Percentiles rank a stretch among this genome's conserved stretches.
Evolutionary conservation across 768 basidiomycete species (phyloP).

Genomic region (Russula ochroleuca): DNA sequence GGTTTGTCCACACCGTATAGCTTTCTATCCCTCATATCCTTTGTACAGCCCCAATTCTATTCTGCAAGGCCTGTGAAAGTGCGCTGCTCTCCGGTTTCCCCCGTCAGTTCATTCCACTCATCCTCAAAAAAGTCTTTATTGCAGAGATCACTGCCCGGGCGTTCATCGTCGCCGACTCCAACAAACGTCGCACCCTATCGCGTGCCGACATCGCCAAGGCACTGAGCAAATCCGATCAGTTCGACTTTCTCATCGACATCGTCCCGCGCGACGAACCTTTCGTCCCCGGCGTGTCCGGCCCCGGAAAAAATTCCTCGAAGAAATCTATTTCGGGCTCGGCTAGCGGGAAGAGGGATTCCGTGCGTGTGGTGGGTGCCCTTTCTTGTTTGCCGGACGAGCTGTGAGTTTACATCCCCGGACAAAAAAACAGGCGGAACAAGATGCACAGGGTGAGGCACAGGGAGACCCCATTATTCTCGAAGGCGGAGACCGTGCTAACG

Average conservation of each 20-base stretch:
- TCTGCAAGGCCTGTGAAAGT: constrained; percentile 99
- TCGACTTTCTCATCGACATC: constrained; percentile 96
- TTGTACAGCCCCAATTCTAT: constrained; percentile 77
- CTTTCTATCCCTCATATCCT: constrained; percentile 19
- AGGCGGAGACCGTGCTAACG: constrained; percentile 22
- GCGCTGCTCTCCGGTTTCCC: constrained; percentile 35
- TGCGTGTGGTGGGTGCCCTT: neutral
- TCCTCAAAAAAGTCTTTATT: constrained; percentile 74
- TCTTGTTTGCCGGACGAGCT: neutral
- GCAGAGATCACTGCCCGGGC: constrained; percentile 94
- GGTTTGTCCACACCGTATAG: constrained; percentile 44
- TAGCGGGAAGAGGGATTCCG: constrained; percentile 13
- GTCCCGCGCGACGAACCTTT: constrained; percentile 76
- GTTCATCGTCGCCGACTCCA: constrained; percentile 91
- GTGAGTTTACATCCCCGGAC: neutral
- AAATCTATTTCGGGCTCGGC: constrained; percentile 19
- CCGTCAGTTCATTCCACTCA: neutral
- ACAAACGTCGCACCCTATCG: constrained; percentile 93
- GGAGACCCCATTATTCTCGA: constrained; percentile 21
- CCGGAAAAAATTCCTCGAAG: constrained; percentile 17
- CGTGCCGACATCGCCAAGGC: constrained; percentile 93
- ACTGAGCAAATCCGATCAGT: constrained; percentile 88
- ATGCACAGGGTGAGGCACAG: constrained; percentile 22
- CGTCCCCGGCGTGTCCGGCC: constrained; percentile 23
- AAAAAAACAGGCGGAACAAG: constrained; percentile 13